These are phyloP conservation scores for Hortaea werneckii DNA, from an alignment of 2,329 filamentous ascomycete species.

Conservation along the genomic window DNA sequence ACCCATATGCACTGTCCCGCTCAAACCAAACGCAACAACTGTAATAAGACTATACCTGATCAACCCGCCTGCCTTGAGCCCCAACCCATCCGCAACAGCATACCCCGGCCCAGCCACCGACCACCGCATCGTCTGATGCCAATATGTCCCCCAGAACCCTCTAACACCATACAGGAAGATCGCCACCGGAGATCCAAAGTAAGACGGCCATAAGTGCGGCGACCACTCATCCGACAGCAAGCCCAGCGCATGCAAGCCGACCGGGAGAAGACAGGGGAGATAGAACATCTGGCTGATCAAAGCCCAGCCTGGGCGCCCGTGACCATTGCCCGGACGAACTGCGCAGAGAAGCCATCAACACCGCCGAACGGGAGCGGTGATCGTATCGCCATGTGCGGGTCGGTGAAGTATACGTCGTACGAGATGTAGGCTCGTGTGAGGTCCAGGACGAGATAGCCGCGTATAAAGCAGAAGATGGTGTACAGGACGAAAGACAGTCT, in stretches of 20 bases:
- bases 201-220: slow-evolving; percentile 20
- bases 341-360: slow-evolving; percentile 3
- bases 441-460: slow-evolving; percentile 17
- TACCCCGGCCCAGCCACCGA: slow-evolving; percentile 16
- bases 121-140: slow-evolving; percentile 25
- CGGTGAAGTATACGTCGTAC: slow-evolving; percentile 18
- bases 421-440: slow-evolving; percentile 14
- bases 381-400: slow-evolving; percentile 6
- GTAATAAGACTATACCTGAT: slow-evolving; percentile 15
- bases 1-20: slow-evolving; percentile 21
- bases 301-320: slow-evolving; percentile 18
- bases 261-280: slow-evolving; percentile 12
- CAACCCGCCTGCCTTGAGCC: slow-evolving; percentile 5
- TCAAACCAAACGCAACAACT: slow-evolving; percentile 17
- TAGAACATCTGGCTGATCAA: slow-evolving; percentile 19
- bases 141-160: slow-evolving; percentile 23
- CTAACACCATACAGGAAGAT: slow-evolving; percentile 15
- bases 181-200: slow-evolving; percentile 17
- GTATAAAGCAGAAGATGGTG: slow-evolving; percentile 10
- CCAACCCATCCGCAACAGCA: slow-evolving; percentile 12
- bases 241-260: slow-evolving; percentile 11
- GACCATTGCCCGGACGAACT: slow-evolving; percentile 13
- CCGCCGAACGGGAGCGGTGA: slow-evolving; percentile 8
- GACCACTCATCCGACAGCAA: slow-evolving; percentile 12
- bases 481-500: slow-evolving; percentile 10